Base-by-base conservation (phyloP, 179 eudicot genomes). In the Silene noctiflora region DNA sequence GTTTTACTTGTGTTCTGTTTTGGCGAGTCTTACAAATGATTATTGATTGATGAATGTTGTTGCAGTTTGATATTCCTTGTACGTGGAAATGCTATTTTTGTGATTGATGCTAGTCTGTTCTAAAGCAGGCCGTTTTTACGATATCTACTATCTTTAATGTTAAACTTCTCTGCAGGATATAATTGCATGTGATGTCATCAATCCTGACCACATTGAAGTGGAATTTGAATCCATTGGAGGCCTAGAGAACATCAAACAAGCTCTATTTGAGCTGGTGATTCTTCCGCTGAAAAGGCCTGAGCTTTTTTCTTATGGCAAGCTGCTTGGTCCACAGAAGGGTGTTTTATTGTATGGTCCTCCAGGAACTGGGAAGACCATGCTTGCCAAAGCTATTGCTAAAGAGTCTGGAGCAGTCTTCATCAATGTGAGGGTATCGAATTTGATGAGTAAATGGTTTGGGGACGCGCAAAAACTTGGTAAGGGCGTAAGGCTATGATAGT, bases 381-480 rank as follows among this genome's bases (percentile, higher is more conserved):
- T 94, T 78, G 98, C 97, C 39, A 92, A 94, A 85, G 98, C 97
- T 80, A 94, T 94, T 77, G 98, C 97, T 67, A 94, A 84, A 81
- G 98, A 94, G 81, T 94, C 98, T 21, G 98, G 97, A 64, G 98
- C 97, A 39, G 94, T 92, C 83, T 94, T 94, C 67, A 94, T 94
- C 31, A 94, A 94, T 77, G 94, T 94, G 84, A 91, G 89, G 79
- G 74, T 94, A 72, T 88, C 97, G 39, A 92, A 94, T 76, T 76
- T 94, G 69, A 94, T 94, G 96, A 94, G 98, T 85, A 94, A 94
- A 82, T 94, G 97, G 97, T 94, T 94, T 76, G 98, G 98, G 33
- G 98, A 94, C 84, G 97, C 98, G 1, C 98, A 94, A 76, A 94
- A 94, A 78, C 91, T 94, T 53, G 98, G 98, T 94, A 70, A 71